Percentiles rank a stretch among this genome's conserved stretches.
These are phyloP conservation scores for Paracorniculantispora psalliotae DNA, from an alignment of 2,329 filamentous ascomycete species.

Conservation along the genomic window DNA sequence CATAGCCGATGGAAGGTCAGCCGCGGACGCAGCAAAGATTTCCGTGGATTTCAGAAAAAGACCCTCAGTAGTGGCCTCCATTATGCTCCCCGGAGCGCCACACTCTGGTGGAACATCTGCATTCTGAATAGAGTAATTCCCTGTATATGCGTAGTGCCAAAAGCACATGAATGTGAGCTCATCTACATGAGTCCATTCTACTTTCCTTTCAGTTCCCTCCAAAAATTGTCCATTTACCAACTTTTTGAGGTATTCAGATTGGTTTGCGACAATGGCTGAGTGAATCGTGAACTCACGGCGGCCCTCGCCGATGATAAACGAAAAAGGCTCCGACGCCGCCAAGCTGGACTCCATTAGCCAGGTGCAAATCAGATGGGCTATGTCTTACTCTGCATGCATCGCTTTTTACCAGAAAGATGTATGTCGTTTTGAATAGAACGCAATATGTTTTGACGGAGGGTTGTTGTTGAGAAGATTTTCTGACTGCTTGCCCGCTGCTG, in stretches of 20 bases:
- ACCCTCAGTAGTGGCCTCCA: too few relatives aligned
- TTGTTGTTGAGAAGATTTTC: too few relatives aligned
- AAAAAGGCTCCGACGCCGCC: neutral
- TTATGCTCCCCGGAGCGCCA: too few relatives aligned
- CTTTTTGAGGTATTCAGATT: neutral
- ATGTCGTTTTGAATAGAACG: too few relatives aligned
- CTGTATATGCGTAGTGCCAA: neutral
- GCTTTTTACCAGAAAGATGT: too few relatives aligned
- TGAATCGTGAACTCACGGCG: neutral
- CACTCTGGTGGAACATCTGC: neutral
- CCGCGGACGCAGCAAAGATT: too few relatives aligned
- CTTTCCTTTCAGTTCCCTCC: neutral
- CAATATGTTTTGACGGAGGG: too few relatives aligned
- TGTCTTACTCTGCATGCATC: neutral
- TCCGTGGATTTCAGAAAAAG: too few relatives aligned
- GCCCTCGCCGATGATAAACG: neutral
- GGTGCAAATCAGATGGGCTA: neutral
- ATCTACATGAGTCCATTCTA: neutral
- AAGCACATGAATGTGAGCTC: neutral
- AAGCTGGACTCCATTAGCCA: neutral
- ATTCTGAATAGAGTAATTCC: neutral
- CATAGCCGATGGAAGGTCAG: too few relatives aligned
- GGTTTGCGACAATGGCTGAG: neutral
- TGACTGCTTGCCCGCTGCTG: too few relatives aligned
- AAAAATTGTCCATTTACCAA: neutral